A percentile compares a stretch with the other conserved stretches of the same genome.
phyloP scores from a whole-genome alignment of 768 basidiomycete species.

The Tricholoma saponaceum region DNA sequence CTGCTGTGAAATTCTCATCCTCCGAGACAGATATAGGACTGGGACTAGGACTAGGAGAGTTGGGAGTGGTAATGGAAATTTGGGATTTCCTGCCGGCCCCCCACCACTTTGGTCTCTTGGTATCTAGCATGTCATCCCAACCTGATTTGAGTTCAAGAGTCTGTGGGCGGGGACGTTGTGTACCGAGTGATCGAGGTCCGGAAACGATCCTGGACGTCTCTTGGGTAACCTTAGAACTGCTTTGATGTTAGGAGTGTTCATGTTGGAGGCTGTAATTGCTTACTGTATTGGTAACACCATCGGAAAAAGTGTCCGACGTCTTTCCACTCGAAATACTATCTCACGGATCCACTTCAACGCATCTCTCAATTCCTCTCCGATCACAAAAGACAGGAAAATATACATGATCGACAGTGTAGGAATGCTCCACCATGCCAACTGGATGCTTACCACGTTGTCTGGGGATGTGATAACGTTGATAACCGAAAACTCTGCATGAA shows the following conservation, averaged over 20 bases:
- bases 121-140: constrained; percentile 45
- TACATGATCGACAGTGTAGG: constrained; percentile 35
- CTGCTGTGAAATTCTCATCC: constrained; percentile 38
- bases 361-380: constrained; percentile 38
- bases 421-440: constrained; percentile 36
- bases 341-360: constrained; percentile 28
- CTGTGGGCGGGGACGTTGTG: constrained; percentile 20
- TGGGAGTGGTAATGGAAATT: constrained; percentile 14
- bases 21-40: constrained; percentile 23
- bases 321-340: constrained; percentile 2
- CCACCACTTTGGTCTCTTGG: constrained; percentile 24
- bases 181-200: constrained; percentile 16
- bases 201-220: constrained; percentile 8
- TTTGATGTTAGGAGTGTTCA: background rate
- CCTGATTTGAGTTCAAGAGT: constrained; percentile 40
- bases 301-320: constrained; percentile 7
- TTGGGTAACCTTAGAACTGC: constrained; percentile 1
- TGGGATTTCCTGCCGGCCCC: constrained; percentile 16
- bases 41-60: constrained; percentile 22
- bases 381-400: constrained; percentile 28
- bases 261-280: background rate
- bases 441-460: constrained; percentile 22
- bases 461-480: constrained; percentile 28
- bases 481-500: constrained; percentile 37
- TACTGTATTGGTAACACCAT: constrained; percentile 20